Evolutionary conservation across 768 basidiomycete species (phyloP), one percentile per base, ranked within the genome.

Genomic region (Rhodotorula toruloides): DNA sequence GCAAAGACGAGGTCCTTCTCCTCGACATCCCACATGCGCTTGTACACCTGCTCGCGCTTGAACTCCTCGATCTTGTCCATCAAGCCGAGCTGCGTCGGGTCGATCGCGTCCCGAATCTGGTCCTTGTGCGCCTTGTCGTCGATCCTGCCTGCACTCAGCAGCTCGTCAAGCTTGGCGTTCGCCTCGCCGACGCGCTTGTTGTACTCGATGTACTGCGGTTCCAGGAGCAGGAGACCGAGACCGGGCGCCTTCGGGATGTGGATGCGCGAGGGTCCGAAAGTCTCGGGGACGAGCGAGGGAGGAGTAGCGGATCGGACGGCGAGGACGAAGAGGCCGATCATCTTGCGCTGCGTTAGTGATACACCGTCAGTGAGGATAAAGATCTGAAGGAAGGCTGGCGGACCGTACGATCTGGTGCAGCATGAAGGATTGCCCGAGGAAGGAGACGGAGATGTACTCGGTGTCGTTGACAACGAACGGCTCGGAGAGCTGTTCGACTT

Each of bases 351-450:
- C 16, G 58, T 44, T 54, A n/a, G n/a, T n/a, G n/a, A n/a, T n/a
- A n/a, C n/a, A n/a, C n/a, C n/a, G n/a, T n/a, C n/a, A n/a, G n/a
- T n/a, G n/a, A n/a, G n/a, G n/a, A n/a, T n/a, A n/a, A n/a, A n/a
- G n/a, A n/a, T n/a, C n/a, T n/a, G 40, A 21, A 22, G 46, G 37
- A 32, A n/a, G 27, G 48, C 34, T 48, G 48, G 16, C 13, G 52
- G 52, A 71, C 74, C n/a, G 39, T n/a, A 79, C 82, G 58, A 92
- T 92, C 82, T 99, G 96, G 77, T 99, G 94, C 59, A 99, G 79
- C 96, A 99, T 98, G 77, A 99, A 99, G 73, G 90, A 92, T 77
- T 99, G 96, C 0, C 94, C 96, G 76, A 98, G 91, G 76, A 96
- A 88, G 65, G 88, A 81, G 27, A 98, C 86, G 50, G 88, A 88